phyloP scores from a whole-genome alignment of 805 yeast species.

The Kluyveromyces nonfermentans region DNA sequence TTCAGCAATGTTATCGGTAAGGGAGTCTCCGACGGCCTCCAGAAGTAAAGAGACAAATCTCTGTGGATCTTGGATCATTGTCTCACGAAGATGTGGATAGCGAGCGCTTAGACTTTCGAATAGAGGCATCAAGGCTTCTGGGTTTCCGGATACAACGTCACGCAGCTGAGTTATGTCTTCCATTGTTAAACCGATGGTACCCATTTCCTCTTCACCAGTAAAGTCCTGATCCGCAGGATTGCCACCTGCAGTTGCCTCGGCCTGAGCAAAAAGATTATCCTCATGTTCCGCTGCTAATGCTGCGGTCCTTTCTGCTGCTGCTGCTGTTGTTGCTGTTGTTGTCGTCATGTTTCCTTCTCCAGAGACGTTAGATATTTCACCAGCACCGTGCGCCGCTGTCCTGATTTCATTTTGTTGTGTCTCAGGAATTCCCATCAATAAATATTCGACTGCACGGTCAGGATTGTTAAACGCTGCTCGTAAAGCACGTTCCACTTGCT shows the following conservation, averaged over 20 bases:
- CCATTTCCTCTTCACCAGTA: constrained; percentile 15
- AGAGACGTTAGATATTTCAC: constrained; percentile 16
- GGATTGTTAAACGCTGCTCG: constrained; percentile 96
- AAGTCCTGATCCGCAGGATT: constrained; percentile 5
- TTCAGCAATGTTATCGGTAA: constrained; percentile 37
- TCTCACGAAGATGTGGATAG: constrained; percentile 76
- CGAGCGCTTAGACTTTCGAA: constrained; percentile 72
- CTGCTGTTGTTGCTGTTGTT: constrained; percentile 9
- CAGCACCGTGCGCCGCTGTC: constrained; percentile 14
- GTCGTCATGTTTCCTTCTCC: constrained; percentile 11
- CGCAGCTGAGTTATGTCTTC: constrained; percentile 53
- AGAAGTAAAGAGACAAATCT: constrained; percentile 68
- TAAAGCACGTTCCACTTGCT: constrained; percentile 80
- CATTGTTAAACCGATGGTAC: constrained; percentile 35
- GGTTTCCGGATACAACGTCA: constrained; percentile 72
- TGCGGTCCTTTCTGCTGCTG: constrained; percentile 13
- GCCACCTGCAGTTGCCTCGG: constrained; percentile 29
- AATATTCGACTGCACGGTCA: constrained; percentile 93
- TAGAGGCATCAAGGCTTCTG: constrained; percentile 77
- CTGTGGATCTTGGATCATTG: constrained; percentile 83
- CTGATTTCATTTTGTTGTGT: constrained; percentile 19
- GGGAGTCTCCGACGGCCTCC: constrained; percentile 45
- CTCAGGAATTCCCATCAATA: constrained; percentile 84
- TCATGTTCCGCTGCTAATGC: constrained; percentile 26
- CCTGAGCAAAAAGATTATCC: constrained; percentile 35